phyloP scores from a whole-genome alignment of 495 filamentous ascomycete species.

The Podospora appendiculata region DNA sequence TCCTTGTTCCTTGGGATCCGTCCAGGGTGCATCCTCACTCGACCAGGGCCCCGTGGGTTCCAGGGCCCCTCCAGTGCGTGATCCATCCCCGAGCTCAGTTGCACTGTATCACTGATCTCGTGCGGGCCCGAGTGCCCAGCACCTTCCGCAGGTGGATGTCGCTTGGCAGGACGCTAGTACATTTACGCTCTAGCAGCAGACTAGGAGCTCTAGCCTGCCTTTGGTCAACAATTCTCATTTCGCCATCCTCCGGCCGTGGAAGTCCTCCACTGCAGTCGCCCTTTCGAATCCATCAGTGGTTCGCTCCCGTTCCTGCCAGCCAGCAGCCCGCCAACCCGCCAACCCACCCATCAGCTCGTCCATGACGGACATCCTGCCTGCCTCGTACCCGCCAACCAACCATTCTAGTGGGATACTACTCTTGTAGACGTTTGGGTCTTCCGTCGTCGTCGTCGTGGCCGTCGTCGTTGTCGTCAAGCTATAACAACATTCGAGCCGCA shows the following conservation, averaged over 20 bases:
- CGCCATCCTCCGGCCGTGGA: conserved; percentile 8
- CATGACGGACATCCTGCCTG: too few species aligned
- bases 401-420: too few species aligned
- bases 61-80: not conserved
- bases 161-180: not conserved
- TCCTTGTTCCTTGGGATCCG: conserved; percentile 7
- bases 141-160: not conserved
- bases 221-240: conserved; percentile 9
- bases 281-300: too few species aligned
- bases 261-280: too few species aligned
- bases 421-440: too few species aligned
- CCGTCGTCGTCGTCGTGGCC: too few species aligned
- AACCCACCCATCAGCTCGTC: too few species aligned
- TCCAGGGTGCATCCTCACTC: conserved; percentile 7
- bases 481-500: conserved; percentile 6
- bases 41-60: conserved; percentile 6
- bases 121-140: not conserved
- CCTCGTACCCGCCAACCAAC: too few species aligned
- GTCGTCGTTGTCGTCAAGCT: too few species aligned
- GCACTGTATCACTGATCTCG: conserved; percentile 9
- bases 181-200: not conserved
- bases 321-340: too few species aligned
- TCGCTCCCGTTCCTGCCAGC: too few species aligned
- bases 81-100: not conserved
- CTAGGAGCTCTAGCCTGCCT: conserved; percentile 2